A percentile compares a stretch with the other conserved stretches of the same genome.
These are phyloP conservation scores for Wilcoxina mikolae DNA, from an alignment of 495 filamentous ascomycete genomes.

Conservation along the genomic window DNA sequence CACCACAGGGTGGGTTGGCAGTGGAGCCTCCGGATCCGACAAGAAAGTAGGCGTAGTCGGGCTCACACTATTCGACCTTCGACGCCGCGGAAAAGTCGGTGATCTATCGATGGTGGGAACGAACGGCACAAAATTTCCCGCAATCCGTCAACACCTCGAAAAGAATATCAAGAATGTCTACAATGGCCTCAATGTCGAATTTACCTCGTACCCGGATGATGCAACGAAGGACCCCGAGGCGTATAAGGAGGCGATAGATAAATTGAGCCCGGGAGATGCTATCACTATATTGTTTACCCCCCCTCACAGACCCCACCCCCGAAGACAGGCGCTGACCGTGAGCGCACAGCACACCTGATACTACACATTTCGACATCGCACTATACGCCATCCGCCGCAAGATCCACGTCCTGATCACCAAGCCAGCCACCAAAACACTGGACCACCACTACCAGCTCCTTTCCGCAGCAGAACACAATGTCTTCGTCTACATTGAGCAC, in stretches of 20 bases:
- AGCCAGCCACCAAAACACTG: constrained; percentile 79
- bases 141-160: constrained; percentile 73
- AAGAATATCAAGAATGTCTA: constrained; percentile 81
- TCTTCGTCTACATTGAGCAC: constrained; percentile 90
- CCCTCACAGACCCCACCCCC: background rate
- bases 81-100: constrained; percentile 74
- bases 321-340: background rate
- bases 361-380: constrained; percentile 88
- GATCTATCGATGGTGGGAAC: constrained; percentile 80
- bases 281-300: constrained; percentile 64
- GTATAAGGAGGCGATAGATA: constrained; percentile 83
- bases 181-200: constrained; percentile 71
- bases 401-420: constrained; percentile 86
- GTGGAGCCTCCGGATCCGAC: constrained; percentile 62
- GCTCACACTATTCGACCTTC: constrained; percentile 75
- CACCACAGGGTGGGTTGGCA: constrained; percentile 79
- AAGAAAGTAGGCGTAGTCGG: constrained; percentile 92
- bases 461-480: constrained; percentile 53
- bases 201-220: constrained; percentile 65
- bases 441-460: constrained; percentile 62
- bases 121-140: constrained; percentile 74
- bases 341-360: constrained; percentile 53
- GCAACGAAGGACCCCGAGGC: constrained; percentile 57
- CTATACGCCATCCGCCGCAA: constrained; percentile 76
- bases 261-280: constrained; percentile 63